These are phyloP conservation scores for Suhomyces bribrorum DNA, from an alignment of 1,139 yeast genomes.

Conservation along the genomic window DNA sequence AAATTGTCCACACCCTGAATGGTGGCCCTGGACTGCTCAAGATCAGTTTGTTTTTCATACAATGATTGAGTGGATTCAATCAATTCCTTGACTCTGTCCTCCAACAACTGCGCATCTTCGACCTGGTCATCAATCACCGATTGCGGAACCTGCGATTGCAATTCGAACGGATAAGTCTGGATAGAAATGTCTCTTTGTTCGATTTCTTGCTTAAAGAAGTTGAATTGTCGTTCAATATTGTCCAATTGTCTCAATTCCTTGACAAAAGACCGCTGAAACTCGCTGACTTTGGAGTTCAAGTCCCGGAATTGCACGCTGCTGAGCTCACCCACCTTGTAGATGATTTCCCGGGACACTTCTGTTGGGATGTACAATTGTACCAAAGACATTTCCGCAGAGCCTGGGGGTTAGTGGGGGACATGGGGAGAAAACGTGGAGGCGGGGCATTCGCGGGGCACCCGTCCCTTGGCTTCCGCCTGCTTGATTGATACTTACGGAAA, in stretches of 20 bases:
- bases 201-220: slow-evolving; percentile 51
- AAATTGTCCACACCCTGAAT: slow-evolving; percentile 68
- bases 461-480: not conserved
- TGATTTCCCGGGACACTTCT: slow-evolving; percentile 66
- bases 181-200: slow-evolving; percentile 50
- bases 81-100: slow-evolving; percentile 44
- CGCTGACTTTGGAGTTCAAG: slow-evolving; percentile 63
- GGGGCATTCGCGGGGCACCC: not conserved
- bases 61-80: slow-evolving; percentile 39
- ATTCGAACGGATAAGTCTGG: slow-evolving; percentile 49
- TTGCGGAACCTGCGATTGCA: slow-evolving; percentile 42
- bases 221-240: slow-evolving; percentile 65
- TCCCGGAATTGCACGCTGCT: slow-evolving; percentile 71
- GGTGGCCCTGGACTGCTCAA: slow-evolving; percentile 40
- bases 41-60: slow-evolving; percentile 36
- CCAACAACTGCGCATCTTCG: slow-evolving; percentile 59
- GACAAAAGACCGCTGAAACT: slow-evolving; percentile 73
- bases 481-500: slow-evolving; percentile 50
- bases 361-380: slow-evolving; percentile 72
- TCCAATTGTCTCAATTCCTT: slow-evolving; percentile 67
- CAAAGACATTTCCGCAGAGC: slow-evolving; percentile 80
- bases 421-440: not conserved
- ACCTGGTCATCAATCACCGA: slow-evolving; percentile 76
- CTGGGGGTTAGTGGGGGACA: slow-evolving; percentile 25
- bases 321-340: slow-evolving; percentile 63